Percentiles rank a stretch among this genome's conserved stretches.
Evolutionary conservation across 23 red algal species (phyloP).

Genomic region (Pyropia haitanensis): DNA sequence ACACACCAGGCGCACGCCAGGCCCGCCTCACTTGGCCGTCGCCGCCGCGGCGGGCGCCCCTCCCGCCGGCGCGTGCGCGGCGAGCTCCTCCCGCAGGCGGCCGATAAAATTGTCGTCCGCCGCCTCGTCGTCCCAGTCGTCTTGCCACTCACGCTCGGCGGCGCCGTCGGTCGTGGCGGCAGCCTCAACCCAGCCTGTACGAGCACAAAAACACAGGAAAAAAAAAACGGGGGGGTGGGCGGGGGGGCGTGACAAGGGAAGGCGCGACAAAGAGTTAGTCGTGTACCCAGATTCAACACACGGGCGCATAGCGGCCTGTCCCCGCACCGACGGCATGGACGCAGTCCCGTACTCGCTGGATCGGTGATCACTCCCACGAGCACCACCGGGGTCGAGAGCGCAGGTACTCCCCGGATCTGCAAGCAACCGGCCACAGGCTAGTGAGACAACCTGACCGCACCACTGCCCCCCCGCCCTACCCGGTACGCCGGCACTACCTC

Average conservation of each 20-base stretch:
- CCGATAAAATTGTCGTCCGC: slow-evolving; percentile 61
- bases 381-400: not conserved
- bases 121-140: slow-evolving; percentile 88
- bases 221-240: not conserved
- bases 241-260: not conserved
- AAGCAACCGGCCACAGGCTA: not conserved
- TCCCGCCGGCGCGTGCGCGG: not conserved
- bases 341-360: too few relatives aligned
- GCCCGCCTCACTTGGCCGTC: not conserved
- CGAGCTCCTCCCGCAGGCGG: slow-evolving; percentile 53
- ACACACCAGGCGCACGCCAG: too few relatives aligned
- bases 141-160: slow-evolving; percentile 55
- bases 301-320: too few relatives aligned
- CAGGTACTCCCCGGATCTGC: not conserved
- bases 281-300: not conserved
- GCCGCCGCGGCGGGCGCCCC: not conserved
- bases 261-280: not conserved
- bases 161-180: slow-evolving; percentile 6
- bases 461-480: not conserved
- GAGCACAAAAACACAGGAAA: not conserved
- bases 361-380: not conserved
- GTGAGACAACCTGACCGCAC: not conserved
- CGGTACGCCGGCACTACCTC: not conserved
- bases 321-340: too few relatives aligned
- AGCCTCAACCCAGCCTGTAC: slow-evolving; percentile 21